Conservation (phyloP, 1,139 yeast genomes). For the Diutina neorugosa region DNA sequence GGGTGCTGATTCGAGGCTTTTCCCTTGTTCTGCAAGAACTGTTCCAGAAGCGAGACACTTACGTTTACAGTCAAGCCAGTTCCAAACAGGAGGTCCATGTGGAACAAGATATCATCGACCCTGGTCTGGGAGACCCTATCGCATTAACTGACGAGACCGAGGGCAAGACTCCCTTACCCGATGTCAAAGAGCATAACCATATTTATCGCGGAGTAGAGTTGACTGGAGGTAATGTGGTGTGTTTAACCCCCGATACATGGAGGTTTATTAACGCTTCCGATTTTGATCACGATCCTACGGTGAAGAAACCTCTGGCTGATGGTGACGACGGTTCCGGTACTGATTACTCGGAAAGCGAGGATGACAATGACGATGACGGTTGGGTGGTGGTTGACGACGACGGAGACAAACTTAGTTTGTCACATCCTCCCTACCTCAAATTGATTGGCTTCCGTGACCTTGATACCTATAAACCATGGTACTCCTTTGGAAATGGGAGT, state of each 20-base stretch:
- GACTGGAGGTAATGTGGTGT: slow-evolving; percentile 26
- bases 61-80: slow-evolving; percentile 41
- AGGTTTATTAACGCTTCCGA: slow-evolving; percentile 20
- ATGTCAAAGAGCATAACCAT: background rate
- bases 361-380: slow-evolving; percentile 8
- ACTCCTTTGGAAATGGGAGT: slow-evolving; percentile 41
- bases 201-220: slow-evolving; percentile 9
- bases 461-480: slow-evolving; percentile 32
- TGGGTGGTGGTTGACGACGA: slow-evolving; percentile 7
- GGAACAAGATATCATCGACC: slow-evolving; percentile 18
- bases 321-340: slow-evolving; percentile 5
- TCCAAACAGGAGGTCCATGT: slow-evolving; percentile 40
- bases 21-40: slow-evolving; percentile 46
- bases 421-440: slow-evolving; percentile 30
- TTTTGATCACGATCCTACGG: slow-evolving; percentile 22
- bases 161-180: background rate
- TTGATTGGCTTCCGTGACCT: slow-evolving; percentile 56
- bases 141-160: background rate
- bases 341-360: slow-evolving; percentile 7
- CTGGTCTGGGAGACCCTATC: background rate
- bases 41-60: slow-evolving; percentile 20
- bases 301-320: slow-evolving; percentile 11
- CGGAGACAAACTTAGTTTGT: slow-evolving; percentile 10
- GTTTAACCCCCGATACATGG: slow-evolving; percentile 17
- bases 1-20: slow-evolving; percentile 63